Evolutionary conservation across 2,329 filamentous ascomycete genomes (phyloP).

Genomic region (Chalaropsis thielavioides): DNA sequence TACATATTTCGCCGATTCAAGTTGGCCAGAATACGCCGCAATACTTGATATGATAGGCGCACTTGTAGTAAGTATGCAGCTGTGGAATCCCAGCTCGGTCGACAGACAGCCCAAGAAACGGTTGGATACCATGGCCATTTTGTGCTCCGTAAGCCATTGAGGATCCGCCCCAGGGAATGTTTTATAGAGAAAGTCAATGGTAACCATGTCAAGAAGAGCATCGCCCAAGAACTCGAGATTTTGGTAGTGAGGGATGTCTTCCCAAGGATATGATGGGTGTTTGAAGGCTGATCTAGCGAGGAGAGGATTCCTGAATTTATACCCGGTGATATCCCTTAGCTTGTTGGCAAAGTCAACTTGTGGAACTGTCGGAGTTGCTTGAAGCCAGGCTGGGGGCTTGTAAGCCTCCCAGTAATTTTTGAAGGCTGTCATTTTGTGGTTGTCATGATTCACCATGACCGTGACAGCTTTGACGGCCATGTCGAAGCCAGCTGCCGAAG

Average conservation of each 20-base stretch:
- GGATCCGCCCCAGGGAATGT: slow-evolving; percentile 67
- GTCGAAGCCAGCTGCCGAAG: slow-evolving; percentile 30
- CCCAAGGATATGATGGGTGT: slow-evolving; percentile 66
- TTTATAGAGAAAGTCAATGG: slow-evolving; percentile 69
- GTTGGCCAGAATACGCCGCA: slow-evolving; percentile 19
- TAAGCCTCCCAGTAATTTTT: slow-evolving; percentile 60
- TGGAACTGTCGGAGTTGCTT: slow-evolving; percentile 42
- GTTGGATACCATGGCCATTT: slow-evolving; percentile 98
- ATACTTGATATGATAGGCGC: slow-evolving; percentile 22
- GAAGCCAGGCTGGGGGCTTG: slow-evolving; percentile 56
- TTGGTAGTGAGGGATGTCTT: slow-evolving; percentile 76
- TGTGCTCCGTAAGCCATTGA: slow-evolving; percentile 96
- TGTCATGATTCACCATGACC: slow-evolving; percentile 50
- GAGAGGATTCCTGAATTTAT: slow-evolving; percentile 57
- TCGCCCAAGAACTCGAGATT: slow-evolving; percentile 87
- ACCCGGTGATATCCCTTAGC: slow-evolving; percentile 43
- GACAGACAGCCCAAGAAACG: slow-evolving; percentile 77
- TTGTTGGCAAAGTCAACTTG: slow-evolving; percentile 54
- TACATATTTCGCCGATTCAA: slow-evolving; percentile 24
- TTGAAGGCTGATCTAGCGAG: slow-evolving; percentile 74
- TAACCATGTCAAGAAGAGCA: slow-evolving; percentile 71
- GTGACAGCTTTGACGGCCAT: slow-evolving; percentile 50
- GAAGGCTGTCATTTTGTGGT: slow-evolving; percentile 57
- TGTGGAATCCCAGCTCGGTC: slow-evolving; percentile 64
- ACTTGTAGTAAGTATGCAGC: slow-evolving; percentile 48